phyloP scores from a whole-genome alignment of 805 yeast species.

The Candida oleophila region DNA sequence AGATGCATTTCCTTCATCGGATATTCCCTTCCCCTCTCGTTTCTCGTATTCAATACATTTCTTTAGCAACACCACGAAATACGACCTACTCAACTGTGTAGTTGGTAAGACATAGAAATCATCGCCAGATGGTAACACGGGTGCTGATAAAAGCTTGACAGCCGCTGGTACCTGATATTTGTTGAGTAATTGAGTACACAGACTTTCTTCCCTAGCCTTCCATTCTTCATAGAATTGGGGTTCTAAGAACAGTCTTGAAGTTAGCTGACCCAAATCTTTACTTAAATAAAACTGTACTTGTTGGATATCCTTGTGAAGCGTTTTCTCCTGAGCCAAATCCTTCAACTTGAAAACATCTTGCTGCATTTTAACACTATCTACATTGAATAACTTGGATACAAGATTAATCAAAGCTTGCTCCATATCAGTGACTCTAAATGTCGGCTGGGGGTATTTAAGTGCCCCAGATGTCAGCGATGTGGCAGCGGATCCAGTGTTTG shows the following conservation, averaged over 20 bases:
- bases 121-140: constrained; percentile 32
- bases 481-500: not conserved
- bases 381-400: constrained; percentile 48
- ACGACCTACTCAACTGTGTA: constrained; percentile 33
- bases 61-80: constrained; percentile 38
- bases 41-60: constrained; percentile 45
- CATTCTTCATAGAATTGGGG: constrained; percentile 26
- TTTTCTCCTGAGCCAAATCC: constrained; percentile 37
- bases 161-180: constrained; percentile 35
- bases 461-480: not conserved
- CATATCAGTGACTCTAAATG: constrained; percentile 56
- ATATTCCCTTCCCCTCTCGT: constrained; percentile 4
- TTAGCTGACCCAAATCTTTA: constrained; percentile 43
- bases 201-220: constrained; percentile 27
- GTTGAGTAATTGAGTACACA: constrained; percentile 20
- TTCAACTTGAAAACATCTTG: constrained; percentile 49
- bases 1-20: not conserved
- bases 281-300: constrained; percentile 31
- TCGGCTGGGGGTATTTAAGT: constrained; percentile 39
- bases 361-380: constrained; percentile 51
- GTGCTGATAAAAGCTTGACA: constrained; percentile 27
- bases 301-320: constrained; percentile 35
- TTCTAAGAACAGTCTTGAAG: constrained; percentile 22
- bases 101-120: constrained; percentile 39
- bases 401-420: constrained; percentile 43